Percentiles rank a stretch among this genome's conserved stretches.
Evolutionary conservation across 257 asterid genomes (phyloP).

Genomic region (Verbena officinalis): DNA sequence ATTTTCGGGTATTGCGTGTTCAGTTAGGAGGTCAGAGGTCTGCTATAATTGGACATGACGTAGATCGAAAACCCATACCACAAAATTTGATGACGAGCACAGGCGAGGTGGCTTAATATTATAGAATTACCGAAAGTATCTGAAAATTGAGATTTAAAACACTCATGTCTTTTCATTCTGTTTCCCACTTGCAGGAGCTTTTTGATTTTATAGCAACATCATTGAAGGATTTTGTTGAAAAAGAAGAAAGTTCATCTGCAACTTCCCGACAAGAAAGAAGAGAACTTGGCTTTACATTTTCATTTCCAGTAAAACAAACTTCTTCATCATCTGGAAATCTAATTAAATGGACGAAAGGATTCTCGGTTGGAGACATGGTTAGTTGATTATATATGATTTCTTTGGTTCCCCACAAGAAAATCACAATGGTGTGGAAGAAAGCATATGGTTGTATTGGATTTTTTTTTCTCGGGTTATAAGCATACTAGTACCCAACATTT

Average conservation of each 20-base stretch:
- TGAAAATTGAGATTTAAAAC: not conserved
- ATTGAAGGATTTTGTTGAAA: slow-evolving; percentile 61
- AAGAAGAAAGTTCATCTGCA: slow-evolving; percentile 46
- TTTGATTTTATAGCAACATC: slow-evolving; percentile 78
- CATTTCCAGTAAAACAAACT: slow-evolving; percentile 79
- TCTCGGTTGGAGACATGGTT: slow-evolving; percentile 71
- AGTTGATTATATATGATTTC: slow-evolving; percentile 38
- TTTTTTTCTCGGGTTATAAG: too few species aligned
- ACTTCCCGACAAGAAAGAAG: slow-evolving; percentile 40
- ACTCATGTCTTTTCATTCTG: slow-evolving; percentile 8
- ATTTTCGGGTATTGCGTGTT: slow-evolving; percentile 69
- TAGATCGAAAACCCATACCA: slow-evolving; percentile 60
- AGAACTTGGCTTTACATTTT: slow-evolving; percentile 89
- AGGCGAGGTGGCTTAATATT: slow-evolving; percentile 47
- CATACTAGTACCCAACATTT: too few species aligned
- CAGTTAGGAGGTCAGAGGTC: slow-evolving; percentile 64
- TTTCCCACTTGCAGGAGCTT: slow-evolving; percentile 58
- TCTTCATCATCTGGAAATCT: slow-evolving; percentile 71
- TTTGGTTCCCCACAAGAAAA: not conserved
- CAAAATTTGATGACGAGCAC: slow-evolving; percentile 60
- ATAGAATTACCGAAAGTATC: not conserved
- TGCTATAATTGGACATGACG: slow-evolving; percentile 48
- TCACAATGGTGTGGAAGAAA: not conserved
- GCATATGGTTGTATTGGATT: not conserved
- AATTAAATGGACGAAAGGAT: slow-evolving; percentile 85